Evolutionary conservation across 2,329 filamentous ascomycete genomes (phyloP).

Genomic region (Claviceps arundinis): DNA sequence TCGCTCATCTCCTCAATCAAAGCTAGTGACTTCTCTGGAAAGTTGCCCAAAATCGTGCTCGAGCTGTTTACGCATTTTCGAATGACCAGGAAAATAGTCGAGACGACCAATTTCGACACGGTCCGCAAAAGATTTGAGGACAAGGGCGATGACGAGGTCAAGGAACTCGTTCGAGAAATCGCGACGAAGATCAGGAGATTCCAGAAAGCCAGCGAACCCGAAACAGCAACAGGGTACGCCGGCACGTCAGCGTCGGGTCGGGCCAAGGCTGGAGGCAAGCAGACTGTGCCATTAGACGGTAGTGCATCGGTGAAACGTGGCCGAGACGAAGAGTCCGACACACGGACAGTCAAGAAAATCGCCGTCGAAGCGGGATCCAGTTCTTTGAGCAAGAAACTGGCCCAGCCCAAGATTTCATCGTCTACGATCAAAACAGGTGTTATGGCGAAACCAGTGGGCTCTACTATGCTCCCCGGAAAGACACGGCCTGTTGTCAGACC

Average conservation of each 20-base stretch:
- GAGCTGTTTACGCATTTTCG: slow-evolving; percentile 48
- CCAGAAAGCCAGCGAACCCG: slow-evolving; percentile 19
- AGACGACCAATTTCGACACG: slow-evolving; percentile 52
- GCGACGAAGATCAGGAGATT: slow-evolving; percentile 32
- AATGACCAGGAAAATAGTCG: slow-evolving; percentile 47
- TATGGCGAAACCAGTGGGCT: slow-evolving; percentile 17
- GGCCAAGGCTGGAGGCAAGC: slow-evolving; percentile 20
- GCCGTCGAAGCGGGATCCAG: slow-evolving; percentile 25
- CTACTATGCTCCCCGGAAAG: slow-evolving; percentile 35
- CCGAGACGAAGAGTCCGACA: slow-evolving; percentile 27
- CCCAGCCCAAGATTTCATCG: slow-evolving; percentile 20
- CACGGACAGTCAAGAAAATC: slow-evolving; percentile 28
- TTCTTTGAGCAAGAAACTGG: slow-evolving; percentile 27
- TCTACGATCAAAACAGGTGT: slow-evolving; percentile 15
- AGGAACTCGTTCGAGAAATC: slow-evolving; percentile 46
- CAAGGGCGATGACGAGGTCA: slow-evolving; percentile 50
- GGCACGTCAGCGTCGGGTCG: slow-evolving; percentile 27
- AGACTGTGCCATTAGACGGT: slow-evolving; percentile 11
- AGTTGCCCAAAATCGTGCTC: slow-evolving; percentile 41
- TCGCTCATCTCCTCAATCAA: slow-evolving; percentile 41
- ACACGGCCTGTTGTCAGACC: slow-evolving; percentile 30
- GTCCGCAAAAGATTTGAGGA: slow-evolving; percentile 50
- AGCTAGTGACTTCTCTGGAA: slow-evolving; percentile 36
- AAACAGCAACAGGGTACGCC: slow-evolving; percentile 23
- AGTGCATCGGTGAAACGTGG: slow-evolving; percentile 21